phyloP scores from a whole-genome alignment of 208 protist genomes.

The Leptomonas pyrrhocoris region DNA sequence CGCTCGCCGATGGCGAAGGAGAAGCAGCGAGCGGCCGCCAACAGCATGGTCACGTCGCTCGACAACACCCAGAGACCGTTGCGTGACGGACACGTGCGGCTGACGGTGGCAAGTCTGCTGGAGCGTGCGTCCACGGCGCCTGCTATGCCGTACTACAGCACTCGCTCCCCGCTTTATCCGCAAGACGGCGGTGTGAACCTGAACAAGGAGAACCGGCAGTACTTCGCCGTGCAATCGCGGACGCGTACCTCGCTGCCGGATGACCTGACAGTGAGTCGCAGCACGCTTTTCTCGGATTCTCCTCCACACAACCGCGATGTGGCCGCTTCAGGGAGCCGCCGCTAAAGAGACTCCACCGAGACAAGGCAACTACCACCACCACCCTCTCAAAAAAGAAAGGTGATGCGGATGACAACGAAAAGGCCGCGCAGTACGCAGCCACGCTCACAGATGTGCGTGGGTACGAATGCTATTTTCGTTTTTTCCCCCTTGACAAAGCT shows the following conservation, averaged over 20 bases:
- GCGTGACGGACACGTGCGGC: not conserved
- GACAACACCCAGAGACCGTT: not conserved
- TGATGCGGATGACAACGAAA: not conserved
- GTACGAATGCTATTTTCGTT: no score
- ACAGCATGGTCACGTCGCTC: slow-evolving; percentile 1
- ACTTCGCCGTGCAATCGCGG: slow-evolving; percentile 8
- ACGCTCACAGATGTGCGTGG: no score
- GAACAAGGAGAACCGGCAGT: slow-evolving; percentile 23
- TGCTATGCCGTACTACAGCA: slow-evolving; percentile 13
- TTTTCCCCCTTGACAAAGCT: no score
- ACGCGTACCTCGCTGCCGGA: slow-evolving; percentile 23
- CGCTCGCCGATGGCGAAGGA: not conserved
- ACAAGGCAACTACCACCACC: not conserved
- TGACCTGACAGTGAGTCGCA: slow-evolving; percentile 33
- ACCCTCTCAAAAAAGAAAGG: not conserved
- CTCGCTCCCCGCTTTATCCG: not conserved
- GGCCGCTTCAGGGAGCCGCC: slow-evolving; percentile 8
- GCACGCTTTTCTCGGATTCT: slow-evolving; percentile 24
- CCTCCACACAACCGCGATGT: slow-evolving; percentile 14
- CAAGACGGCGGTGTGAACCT: not conserved
- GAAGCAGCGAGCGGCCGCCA: not conserved
- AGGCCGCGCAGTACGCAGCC: no score
- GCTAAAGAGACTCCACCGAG: not conserved
- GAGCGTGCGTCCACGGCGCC: slow-evolving; percentile 23
- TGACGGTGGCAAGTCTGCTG: slow-evolving; percentile 26